Evolutionary conservation across 208 protist genomes (phyloP), one percentile per base, ranked within the genome.

Genomic region (Lotmaria passim): DNA sequence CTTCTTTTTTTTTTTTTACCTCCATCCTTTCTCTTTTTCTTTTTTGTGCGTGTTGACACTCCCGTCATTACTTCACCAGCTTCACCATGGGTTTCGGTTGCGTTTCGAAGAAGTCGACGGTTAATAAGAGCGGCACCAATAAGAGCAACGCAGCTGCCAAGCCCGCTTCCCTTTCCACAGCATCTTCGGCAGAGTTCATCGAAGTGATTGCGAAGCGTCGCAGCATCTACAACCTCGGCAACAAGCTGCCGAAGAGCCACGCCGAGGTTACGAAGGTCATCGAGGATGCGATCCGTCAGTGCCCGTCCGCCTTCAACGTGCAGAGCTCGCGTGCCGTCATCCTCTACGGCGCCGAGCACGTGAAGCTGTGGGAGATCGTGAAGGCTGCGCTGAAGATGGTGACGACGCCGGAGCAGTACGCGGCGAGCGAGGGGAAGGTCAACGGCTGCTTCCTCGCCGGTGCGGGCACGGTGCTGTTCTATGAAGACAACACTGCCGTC

Each of bases 391-490:
- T 73, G 60, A 74, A 73, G 78, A 57, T 47, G 72, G 60, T 81
- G 43, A 81, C 46, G 36, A 24, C 31, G 10, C 69, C 47, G 23
- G 78, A 83, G 26, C 63, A 78, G 62, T 79, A 73, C 65, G 34
- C 43, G 24, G 64, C 53, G 5, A 65, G 63, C 58, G 56, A 71
- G 58, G 58, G 33, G 41, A 88, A 88, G 73, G 68, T 88, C 23
- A 61, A 83, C 51, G 33, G 57, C 30, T 82, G 66, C n/a, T n/a
- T n/a, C n/a, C n/a, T n/a, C n/a, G n/a, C n/a, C n/a, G 83, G 78
- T 7, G 83, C 79, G 48, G 83, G 83, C 51, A 86, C 83, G 0
- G 55, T 89, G 11, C 66, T 89, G 15, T 89, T 89, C 65, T 89
- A 78, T 68, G 83, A 89, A 62, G 79, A 89, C 63, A 28, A 7